Percentiles rank a stretch among this genome's conserved stretches.
phyloP scores from a whole-genome alignment of 73 alveolate genomes.

The Durusdinium trenchii region DNA sequence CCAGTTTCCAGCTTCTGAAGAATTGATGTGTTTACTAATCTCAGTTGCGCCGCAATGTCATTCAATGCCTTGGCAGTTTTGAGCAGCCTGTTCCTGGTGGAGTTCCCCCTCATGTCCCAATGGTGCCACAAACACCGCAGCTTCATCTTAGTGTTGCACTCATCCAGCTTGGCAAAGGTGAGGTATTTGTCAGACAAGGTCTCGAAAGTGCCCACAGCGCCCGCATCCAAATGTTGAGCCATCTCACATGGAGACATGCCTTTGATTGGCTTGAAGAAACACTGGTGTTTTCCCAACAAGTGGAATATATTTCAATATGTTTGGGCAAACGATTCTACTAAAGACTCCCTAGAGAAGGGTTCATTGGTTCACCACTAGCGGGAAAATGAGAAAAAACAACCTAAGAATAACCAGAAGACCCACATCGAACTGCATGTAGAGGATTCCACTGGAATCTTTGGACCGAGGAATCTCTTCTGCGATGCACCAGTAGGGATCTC shows the following conservation, averaged over 20 bases:
- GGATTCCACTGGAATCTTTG: not conserved
- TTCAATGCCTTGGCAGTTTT: no score
- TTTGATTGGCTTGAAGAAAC: no score
- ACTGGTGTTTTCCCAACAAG: no score
- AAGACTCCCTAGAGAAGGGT: no score
- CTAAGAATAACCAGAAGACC: no score
- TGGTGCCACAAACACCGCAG: not conserved
- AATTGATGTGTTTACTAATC: no score
- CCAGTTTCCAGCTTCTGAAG: no score
- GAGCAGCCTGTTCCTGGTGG: not conserved
- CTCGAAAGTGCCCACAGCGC: not conserved
- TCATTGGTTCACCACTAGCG: no score
- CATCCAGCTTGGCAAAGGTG: not conserved
- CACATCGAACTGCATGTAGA: constrained; percentile 28
- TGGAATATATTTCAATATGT: no score
- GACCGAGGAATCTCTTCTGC: not conserved
- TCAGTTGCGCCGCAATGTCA: no score
- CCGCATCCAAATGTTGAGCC: not conserved
- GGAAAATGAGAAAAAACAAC: no score
- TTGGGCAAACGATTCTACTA: no score
- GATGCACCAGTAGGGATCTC: not conserved
- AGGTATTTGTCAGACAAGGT: not conserved
- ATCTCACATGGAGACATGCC: not conserved
- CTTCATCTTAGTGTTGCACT: not conserved
- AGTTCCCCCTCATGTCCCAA: not conserved